Conservation (phyloP, 2,329 filamentous ascomycete species). For the Grosmannia huntii region DNA sequence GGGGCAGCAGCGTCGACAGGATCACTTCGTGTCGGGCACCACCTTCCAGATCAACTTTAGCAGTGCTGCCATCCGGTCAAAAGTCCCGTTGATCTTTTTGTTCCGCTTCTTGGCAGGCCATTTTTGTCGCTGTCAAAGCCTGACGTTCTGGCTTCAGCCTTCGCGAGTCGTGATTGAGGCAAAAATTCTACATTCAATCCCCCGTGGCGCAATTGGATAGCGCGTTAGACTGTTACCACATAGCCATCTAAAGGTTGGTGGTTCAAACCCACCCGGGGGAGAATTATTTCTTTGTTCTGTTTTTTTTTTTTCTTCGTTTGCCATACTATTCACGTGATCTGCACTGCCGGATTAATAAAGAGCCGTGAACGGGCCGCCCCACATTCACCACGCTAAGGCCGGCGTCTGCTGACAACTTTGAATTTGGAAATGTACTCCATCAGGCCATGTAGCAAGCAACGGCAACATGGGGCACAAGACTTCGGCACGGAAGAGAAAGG, state of each 20-base stretch:
- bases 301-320: neutral
- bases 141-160: neutral
- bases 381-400: neutral
- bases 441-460: neutral
- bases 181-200: neutral
- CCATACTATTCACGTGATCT: too few species aligned
- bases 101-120: too few species aligned
- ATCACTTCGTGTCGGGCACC: constrained; percentile 11
- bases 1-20: constrained; percentile 14
- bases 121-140: too few species aligned
- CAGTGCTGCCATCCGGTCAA: constrained; percentile 11
- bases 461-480: constrained; percentile 19
- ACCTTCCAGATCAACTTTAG: constrained; percentile 12
- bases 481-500: constrained; percentile 31
- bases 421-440: neutral
- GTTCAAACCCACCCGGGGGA: neutral
- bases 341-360: neutral
- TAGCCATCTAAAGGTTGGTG: neutral
- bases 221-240: neutral
- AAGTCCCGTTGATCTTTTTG: neutral
- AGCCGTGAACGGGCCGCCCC: too few species aligned
- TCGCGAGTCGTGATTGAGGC: neutral
- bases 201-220: neutral
- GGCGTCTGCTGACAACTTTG: neutral
- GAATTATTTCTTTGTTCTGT: neutral